A percentile compares a stretch with the other conserved stretches of the same genome.
phyloP scores from a whole-genome alignment of 495 filamentous ascomycete species.

The Collariella sp. region DNA sequence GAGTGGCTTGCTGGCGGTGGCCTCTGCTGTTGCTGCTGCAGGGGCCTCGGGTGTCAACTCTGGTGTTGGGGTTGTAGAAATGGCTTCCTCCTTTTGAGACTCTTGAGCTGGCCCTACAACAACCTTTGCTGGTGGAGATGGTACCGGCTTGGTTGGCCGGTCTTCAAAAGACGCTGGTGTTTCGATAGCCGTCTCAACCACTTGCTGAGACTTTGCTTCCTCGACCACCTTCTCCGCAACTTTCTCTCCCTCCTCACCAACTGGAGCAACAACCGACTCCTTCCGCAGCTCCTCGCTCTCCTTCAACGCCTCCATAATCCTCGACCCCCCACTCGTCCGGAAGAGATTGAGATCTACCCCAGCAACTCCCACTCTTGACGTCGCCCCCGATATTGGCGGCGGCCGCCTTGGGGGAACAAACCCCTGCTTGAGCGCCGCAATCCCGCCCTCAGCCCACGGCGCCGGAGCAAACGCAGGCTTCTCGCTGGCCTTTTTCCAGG shows the following conservation, averaged over 20 bases:
- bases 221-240: background rate
- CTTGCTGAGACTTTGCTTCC: background rate
- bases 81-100: background rate
- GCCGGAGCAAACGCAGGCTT: constrained; percentile 5
- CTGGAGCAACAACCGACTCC: background rate
- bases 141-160: background rate
- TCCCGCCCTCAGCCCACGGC: constrained; percentile 10
- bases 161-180: background rate
- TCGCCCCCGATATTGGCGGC: background rate
- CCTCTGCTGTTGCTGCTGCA: background rate
- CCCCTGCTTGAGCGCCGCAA: constrained; percentile 3
- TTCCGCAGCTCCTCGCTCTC: background rate
- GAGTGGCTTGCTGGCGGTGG: background rate
- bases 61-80: background rate
- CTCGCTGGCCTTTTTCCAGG: background rate
- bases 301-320: constrained; percentile 24
- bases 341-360: constrained; percentile 33
- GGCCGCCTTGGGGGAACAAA: constrained; percentile 3
- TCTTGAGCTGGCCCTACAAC: background rate
- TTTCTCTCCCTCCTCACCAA: background rate
- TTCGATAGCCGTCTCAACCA: background rate
- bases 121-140: background rate
- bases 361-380: background rate
- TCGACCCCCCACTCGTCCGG: constrained; percentile 28
- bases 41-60: background rate